Conservation (phyloP, 2,329 filamentous ascomycete species). For the Fusarium nelsonii region DNA sequence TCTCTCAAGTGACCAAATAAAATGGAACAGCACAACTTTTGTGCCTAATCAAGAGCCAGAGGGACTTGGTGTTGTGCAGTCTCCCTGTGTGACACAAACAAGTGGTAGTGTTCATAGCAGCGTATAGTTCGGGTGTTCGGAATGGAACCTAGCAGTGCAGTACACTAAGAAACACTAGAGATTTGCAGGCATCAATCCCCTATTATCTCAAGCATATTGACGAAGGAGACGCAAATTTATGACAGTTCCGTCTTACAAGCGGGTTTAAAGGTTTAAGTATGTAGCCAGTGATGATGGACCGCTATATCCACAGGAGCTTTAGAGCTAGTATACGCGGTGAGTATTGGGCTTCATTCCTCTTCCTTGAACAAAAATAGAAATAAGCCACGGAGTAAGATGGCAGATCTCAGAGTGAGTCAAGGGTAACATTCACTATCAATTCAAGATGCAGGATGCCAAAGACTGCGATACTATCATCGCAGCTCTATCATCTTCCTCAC, state of each 20-base stretch:
- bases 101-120: too few relatives aligned
- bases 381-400: slow-evolving; percentile 74
- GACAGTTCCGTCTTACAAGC: neutral
- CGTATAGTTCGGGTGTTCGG: too few relatives aligned
- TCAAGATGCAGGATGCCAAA: neutral
- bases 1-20: too few relatives aligned
- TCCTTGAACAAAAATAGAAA: slow-evolving; percentile 78
- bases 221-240: neutral
- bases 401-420: slow-evolving; percentile 87
- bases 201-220: neutral
- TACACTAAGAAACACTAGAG: too few relatives aligned
- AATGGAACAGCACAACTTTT: too few relatives aligned
- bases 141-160: too few relatives aligned
- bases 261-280: slow-evolving; percentile 47
- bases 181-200: neutral
- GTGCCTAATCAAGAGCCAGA: too few relatives aligned
- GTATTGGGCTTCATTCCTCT: slow-evolving; percentile 73
- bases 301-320: slow-evolving; percentile 67
- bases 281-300: slow-evolving; percentile 78
- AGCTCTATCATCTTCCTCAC: slow-evolving; percentile 62
- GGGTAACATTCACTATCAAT: slow-evolving; percentile 51
- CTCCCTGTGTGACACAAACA: too few relatives aligned
- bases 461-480: neutral
- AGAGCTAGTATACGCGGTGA: slow-evolving; percentile 72
- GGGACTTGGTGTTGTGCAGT: too few relatives aligned